Percentiles rank a stretch among this genome's conserved stretches.
These are phyloP conservation scores for Phytophthora uliginosa DNA, from an alignment of 352 stramenopile genomes.

Conservation along the genomic window DNA sequence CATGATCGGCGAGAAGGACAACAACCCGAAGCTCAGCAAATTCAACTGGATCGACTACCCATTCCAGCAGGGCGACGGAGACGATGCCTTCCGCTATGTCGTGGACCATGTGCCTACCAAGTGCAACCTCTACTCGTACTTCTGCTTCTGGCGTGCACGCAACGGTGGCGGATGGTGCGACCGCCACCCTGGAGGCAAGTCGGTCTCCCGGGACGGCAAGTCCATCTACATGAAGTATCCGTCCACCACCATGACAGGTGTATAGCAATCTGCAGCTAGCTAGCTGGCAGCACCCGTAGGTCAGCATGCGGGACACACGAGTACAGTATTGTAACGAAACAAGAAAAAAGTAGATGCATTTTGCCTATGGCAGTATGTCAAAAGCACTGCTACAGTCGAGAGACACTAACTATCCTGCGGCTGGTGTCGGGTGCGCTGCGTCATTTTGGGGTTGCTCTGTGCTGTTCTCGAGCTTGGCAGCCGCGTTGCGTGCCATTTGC, in stretches of 20 bases:
- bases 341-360: constrained; percentile 34
- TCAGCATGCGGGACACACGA: constrained; percentile 7
- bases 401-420: constrained; percentile 25
- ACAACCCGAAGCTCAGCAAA: constrained; percentile 80
- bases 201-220: constrained; percentile 59
- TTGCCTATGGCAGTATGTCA: constrained; percentile 4
- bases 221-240: constrained; percentile 68
- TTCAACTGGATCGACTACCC: constrained; percentile 88
- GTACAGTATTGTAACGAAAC: constrained; percentile 28
- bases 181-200: constrained; percentile 61
- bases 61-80: constrained; percentile 72
- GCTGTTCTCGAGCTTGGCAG: constrained; percentile 22
- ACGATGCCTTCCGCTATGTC: constrained; percentile 83
- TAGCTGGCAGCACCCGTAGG: not conserved
- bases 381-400: not conserved
- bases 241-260: constrained; percentile 24
- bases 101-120: constrained; percentile 89
- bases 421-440: constrained; percentile 15
- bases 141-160: constrained; percentile 78
- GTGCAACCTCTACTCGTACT: constrained; percentile 89
- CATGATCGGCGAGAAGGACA: constrained; percentile 90
- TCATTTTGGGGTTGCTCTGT: constrained; percentile 20
- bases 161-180: constrained; percentile 87
- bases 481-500: constrained; percentile 30
- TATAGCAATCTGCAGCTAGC: constrained; percentile 15